Evolutionary conservation across 2,329 filamentous ascomycete genomes (phyloP).

Genomic region (Penicillium sp.): DNA sequence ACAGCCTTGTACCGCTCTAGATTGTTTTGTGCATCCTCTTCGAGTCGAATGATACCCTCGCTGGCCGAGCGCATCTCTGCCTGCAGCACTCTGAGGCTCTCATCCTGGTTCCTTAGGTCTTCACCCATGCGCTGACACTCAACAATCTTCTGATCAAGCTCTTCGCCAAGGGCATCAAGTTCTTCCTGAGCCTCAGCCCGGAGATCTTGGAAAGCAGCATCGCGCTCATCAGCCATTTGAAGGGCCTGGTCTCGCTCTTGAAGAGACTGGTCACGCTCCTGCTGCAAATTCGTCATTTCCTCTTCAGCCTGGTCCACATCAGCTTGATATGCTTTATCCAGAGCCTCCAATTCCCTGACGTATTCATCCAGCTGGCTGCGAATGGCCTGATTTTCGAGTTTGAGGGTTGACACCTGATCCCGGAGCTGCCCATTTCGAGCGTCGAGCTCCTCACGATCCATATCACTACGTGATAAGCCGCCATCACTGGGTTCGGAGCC

Average conservation of each 20-base stretch:
- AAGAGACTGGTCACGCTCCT: conserved; percentile 82
- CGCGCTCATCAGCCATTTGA: conserved; percentile 67
- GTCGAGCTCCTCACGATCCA: conserved; percentile 83
- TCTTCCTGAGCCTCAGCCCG: conserved; percentile 61
- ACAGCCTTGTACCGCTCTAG: conserved; percentile 76
- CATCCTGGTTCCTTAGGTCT: conserved; percentile 73
- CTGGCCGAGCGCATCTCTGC: conserved; percentile 91
- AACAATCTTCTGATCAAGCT: conserved; percentile 70
- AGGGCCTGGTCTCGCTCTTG: conserved; percentile 84
- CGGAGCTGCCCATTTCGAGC: conserved; percentile 78
- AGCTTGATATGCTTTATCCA: conserved; percentile 71
- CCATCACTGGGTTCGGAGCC: conserved; percentile 71
- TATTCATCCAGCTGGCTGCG: conserved; percentile 78
- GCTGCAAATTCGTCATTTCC: conserved; percentile 75
- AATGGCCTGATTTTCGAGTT: conserved; percentile 86
- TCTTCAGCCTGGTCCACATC: conserved; percentile 78
- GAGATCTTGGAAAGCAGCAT: conserved; percentile 52
- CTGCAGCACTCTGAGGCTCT: conserved; percentile 89
- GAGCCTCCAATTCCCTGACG: conserved; percentile 74
- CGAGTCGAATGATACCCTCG: conserved; percentile 79
- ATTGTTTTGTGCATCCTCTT: conserved; percentile 84
- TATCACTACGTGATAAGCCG: conserved; percentile 67
- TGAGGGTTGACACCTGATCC: conserved; percentile 82
- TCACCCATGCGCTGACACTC: conserved; percentile 69
- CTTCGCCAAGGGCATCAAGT: conserved; percentile 58